These are phyloP conservation scores for Nissolia schottii DNA, from an alignment of 306 rosid genomes.

Conservation along the genomic window DNA sequence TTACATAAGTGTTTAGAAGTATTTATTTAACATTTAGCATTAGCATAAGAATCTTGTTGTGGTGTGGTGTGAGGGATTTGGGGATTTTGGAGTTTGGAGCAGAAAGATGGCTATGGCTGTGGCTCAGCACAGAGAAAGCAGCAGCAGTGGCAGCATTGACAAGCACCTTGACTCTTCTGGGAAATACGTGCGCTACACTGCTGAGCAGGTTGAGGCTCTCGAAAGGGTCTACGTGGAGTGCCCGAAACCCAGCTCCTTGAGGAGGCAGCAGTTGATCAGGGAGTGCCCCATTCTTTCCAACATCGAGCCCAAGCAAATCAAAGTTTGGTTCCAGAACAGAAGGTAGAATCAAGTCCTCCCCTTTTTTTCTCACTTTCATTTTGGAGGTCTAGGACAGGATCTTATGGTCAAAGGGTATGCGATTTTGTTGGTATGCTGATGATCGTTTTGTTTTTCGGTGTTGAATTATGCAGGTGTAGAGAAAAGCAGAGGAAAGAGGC, in stretches of 20 bases:
- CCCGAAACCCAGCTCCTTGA: constrained; percentile 71
- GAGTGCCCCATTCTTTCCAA: constrained; percentile 69
- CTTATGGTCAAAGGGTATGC: background rate
- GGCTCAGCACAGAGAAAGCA: constrained; percentile 63
- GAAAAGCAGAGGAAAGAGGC: constrained; percentile 82
- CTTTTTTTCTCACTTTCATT: background rate
- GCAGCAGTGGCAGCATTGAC: constrained; percentile 54
- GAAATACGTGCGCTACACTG: constrained; percentile 62
- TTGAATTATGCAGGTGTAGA: constrained; percentile 55
- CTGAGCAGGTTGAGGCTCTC: constrained; percentile 76
- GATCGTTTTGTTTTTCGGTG: background rate
- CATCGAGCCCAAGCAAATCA: constrained; percentile 80
- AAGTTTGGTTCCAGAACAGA: constrained; percentile 82
- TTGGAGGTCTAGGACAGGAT: background rate
- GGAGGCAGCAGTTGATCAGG: constrained; percentile 65
- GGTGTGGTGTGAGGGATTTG: too few species aligned
- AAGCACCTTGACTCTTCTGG: constrained; percentile 64
- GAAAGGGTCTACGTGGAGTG: constrained; percentile 68
- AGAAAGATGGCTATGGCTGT: constrained; percentile 61
- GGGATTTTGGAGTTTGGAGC: background rate
- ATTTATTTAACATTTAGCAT: background rate
- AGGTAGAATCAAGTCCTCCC: constrained; percentile 33
- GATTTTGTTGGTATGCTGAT: background rate
- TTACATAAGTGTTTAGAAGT: background rate
- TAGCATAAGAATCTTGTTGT: background rate